phyloP scores from a whole-genome alignment of 371 early-diverging fungal species.

The Sporodiniella umbellata region DNA sequence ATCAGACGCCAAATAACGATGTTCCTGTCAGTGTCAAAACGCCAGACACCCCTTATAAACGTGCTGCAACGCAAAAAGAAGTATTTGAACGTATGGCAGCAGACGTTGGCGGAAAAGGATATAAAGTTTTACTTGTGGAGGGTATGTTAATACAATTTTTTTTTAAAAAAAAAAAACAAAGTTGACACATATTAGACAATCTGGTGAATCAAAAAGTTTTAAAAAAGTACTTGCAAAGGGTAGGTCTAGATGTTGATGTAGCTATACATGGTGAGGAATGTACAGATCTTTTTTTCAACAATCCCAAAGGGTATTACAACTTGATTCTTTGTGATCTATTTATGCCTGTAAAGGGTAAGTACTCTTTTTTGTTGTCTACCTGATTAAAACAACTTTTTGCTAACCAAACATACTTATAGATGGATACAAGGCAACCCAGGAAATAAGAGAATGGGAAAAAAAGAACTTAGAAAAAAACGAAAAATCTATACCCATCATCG shows the following conservation, averaged over 20 bases:
- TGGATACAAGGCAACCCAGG: slow-evolving; percentile 59
- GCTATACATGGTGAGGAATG: slow-evolving; percentile 57
- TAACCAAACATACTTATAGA: slow-evolving; percentile 26
- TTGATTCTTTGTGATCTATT: slow-evolving; percentile 60
- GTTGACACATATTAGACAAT: slow-evolving; percentile 36
- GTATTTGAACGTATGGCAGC: slow-evolving; percentile 52
- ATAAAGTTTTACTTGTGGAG: slow-evolving; percentile 50
- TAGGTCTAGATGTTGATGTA: slow-evolving; percentile 50
- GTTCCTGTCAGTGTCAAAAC: too few species aligned
- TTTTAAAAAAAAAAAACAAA: not conserved
- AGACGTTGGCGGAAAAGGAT: slow-evolving; percentile 53
- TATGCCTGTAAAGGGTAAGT: slow-evolving; percentile 63
- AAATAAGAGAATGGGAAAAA: slow-evolving; percentile 57
- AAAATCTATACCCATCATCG: slow-evolving; percentile 53
- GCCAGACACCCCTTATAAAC: slow-evolving; percentile 44
- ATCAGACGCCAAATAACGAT: not conserved
- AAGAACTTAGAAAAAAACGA: slow-evolving; percentile 27
- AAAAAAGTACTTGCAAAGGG: slow-evolving; percentile 44
- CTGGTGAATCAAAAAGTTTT: slow-evolving; percentile 62
- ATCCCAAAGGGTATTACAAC: slow-evolving; percentile 46
- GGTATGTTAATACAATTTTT: slow-evolving; percentile 19
- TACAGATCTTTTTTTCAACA: slow-evolving; percentile 38
- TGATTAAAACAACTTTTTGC: not conserved
- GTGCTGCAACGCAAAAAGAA: slow-evolving; percentile 52
- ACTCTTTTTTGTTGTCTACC: not conserved